Conservation (phyloP, 1,139 yeast species). For the Debaryomycetaceae sp. region DNA sequence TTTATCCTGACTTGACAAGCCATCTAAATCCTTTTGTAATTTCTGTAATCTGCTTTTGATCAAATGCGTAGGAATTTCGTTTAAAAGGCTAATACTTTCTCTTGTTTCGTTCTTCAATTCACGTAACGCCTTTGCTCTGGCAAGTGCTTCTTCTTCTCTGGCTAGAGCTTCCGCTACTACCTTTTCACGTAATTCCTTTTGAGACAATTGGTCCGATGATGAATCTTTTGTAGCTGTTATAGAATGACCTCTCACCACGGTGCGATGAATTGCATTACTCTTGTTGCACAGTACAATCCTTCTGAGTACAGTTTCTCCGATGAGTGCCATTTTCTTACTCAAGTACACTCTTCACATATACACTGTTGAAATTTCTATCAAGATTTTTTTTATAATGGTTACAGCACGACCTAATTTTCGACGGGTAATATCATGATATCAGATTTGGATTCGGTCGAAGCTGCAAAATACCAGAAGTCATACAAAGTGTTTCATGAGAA, state of each 20-base stretch:
- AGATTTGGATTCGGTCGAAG: too few species aligned
- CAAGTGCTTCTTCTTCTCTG: slow-evolving; percentile 39
- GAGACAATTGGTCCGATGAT: slow-evolving; percentile 11
- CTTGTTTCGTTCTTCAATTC: slow-evolving; percentile 30
- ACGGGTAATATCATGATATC: not conserved
- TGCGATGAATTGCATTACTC: not conserved
- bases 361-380: too few species aligned
- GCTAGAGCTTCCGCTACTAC: slow-evolving; percentile 46
- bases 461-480: too few species aligned
- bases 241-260: slow-evolving; percentile 1
- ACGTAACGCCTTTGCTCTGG: slow-evolving; percentile 33
- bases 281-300: not conserved
- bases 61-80: slow-evolving; percentile 31
- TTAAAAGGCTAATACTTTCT: slow-evolving; percentile 29
- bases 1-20: slow-evolving; percentile 26
- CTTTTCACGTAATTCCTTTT: slow-evolving; percentile 35
- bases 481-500: too few species aligned
- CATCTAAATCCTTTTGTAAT: slow-evolving; percentile 29
- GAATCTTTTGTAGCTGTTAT: slow-evolving; percentile 6
- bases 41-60: slow-evolving; percentile 27
- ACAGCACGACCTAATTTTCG: not conserved
- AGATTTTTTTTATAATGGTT: not conserved
- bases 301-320: not conserved
- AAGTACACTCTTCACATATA: too few species aligned
- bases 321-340: not conserved